Evolutionary conservation across 192 early-diverging fungal species (phyloP).

Genomic region (Entomortierella beljakovae): DNA sequence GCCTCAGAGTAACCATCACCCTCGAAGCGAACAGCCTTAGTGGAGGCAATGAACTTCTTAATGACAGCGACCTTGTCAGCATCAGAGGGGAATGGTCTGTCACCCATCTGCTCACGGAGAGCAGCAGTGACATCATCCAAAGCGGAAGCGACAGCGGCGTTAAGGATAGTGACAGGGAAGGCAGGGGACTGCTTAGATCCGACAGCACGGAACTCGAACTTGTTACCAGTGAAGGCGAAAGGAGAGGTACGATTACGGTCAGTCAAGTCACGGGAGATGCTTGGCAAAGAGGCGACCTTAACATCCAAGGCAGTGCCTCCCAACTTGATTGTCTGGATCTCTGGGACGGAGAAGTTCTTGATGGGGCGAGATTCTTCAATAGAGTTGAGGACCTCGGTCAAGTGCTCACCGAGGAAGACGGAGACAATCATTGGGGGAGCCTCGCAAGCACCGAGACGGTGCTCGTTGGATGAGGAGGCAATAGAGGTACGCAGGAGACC

Average conservation of each 20-base stretch:
- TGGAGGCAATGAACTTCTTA: conserved; percentile 83
- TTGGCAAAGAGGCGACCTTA: conserved; percentile 92
- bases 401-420: conserved; percentile 97
- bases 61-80: conserved; percentile 94
- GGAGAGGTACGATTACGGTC: conserved; percentile 99
- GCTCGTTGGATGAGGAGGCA: conserved; percentile 96
- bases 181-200: conserved; percentile 98
- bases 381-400: conserved; percentile 94
- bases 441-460: conserved; percentile 98
- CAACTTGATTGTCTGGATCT: conserved; percentile 92
- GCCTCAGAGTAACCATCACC: conserved; percentile 97
- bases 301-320: conserved; percentile 96
- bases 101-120: conserved; percentile 86
- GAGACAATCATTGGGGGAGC: conserved; percentile 98
- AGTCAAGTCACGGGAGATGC: conserved; percentile 95
- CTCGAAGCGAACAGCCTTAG: conserved; percentile 94
- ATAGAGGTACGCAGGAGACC: conserved; percentile 93
- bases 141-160: conserved; percentile 92
- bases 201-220: conserved; percentile 99
- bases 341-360: conserved; percentile 89
- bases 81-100: conserved; percentile 77
- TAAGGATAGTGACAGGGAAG: conserved; percentile 95
- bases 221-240: conserved; percentile 99
- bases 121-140: conserved; percentile 78
- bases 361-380: conserved; percentile 90